Base-by-base conservation (phyloP, 2,329 filamentous ascomycete genomes). In the Talaromyces funiculosus region DNA sequence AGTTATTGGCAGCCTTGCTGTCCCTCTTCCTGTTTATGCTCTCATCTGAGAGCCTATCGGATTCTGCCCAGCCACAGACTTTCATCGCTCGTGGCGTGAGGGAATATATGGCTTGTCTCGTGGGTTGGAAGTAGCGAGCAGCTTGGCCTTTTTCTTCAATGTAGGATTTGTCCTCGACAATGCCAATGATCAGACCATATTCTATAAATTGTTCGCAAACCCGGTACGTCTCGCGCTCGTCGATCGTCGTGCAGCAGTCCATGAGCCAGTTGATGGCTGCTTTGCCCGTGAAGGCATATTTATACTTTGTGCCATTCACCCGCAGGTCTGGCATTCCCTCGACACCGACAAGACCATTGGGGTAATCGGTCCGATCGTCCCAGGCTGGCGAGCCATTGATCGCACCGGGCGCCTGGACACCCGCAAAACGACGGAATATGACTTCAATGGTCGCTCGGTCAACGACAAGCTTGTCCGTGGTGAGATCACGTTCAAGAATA, bases 161-260 rank as follows among this genome's bases (percentile, higher is more conserved):
- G n/a, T 86, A 89, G n/a, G 81, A 75, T 67, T 85, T 82, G 68
- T 93, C 90, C 65, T 86, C 84, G 60, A 87, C 83, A 20, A 92
- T 79, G 54, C 86, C 82, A 69, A 87, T 86, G 66, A 97, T 92
- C 63, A 97, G 80, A 56, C 90, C 89, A 68, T 92, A 88, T 68
- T 92, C 87, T 68, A 96, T 83, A 72, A 97, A 97, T 33, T 92
- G 80, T 33, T 87, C 85, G n/a, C 89, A 89, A 65, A 97, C 86
- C 72, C 96, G 90, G 63, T 86, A 81, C 0, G 90, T 90, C 75
- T 97, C 94, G 53, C 90, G 84, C 63, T 89, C 88, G 73, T 97
- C 93, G 35, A 97, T 91, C 37, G 92, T 94, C 0, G 92, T 97
- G 68, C 89, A 95, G 78, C 93, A 97, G 77, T 97, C 92, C 87